phyloP scores from a whole-genome alignment of 169 alveolate genomes.

The Eimeria tenella region DNA sequence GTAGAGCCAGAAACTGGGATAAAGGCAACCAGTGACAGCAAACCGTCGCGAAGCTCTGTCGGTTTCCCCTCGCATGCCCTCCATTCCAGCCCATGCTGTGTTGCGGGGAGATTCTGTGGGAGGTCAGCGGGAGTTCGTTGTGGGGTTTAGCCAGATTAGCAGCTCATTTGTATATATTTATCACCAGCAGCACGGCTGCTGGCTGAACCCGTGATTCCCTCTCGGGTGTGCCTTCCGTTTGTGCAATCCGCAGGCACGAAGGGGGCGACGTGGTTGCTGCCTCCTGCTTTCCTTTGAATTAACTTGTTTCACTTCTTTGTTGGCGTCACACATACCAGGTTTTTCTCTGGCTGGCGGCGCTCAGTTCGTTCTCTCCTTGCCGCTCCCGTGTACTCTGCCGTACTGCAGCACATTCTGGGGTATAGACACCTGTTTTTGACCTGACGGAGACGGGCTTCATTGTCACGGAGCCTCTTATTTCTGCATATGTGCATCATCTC shows the following conservation, averaged over 20 bases:
- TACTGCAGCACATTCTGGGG: constrained; percentile 13
- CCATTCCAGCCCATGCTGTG: constrained; percentile 45
- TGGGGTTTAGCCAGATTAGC: constrained; percentile 63
- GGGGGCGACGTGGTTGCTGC: constrained; percentile 9
- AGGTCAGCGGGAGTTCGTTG: constrained; percentile 40
- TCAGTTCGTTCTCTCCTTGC: constrained; percentile 15
- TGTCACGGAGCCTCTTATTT: neutral
- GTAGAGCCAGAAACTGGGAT: neutral
- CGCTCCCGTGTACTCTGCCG: constrained; percentile 49
- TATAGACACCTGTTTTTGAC: constrained; percentile 65
- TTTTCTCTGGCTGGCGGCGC: constrained; percentile 29
- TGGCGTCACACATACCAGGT: neutral
- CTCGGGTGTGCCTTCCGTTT: constrained; percentile 38
- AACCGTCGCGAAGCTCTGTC: constrained; percentile 37
- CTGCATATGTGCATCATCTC: neutral
- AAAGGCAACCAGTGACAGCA: neutral
- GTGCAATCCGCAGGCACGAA: constrained; percentile 33
- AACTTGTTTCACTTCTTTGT: constrained; percentile 22
- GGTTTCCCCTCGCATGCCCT: constrained; percentile 70
- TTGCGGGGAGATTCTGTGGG: constrained; percentile 59
- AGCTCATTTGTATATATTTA: constrained; percentile 2
- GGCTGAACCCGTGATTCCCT: constrained; percentile 32
- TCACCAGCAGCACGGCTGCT: constrained; percentile 20
- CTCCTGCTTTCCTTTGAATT: constrained; percentile 23
- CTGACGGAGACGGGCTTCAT: constrained; percentile 29